A percentile compares a stretch with the other conserved stretches of the same genome.
Conservation (phyloP, 257 asterid genomes). For the Scutellaria galericulata region DNA sequence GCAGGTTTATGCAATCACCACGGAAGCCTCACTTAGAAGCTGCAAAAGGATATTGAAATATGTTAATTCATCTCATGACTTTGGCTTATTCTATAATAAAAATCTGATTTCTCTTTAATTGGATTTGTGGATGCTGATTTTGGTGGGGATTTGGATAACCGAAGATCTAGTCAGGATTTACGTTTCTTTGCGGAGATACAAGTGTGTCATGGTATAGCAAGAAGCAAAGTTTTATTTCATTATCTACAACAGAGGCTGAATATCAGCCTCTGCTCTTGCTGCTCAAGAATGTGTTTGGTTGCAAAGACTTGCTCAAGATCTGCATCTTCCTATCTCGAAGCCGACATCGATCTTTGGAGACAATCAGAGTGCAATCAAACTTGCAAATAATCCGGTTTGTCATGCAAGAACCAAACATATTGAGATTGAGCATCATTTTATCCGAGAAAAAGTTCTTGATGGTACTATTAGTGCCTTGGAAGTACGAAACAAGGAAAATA, state of each 20-base stretch:
- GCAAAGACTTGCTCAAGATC: background rate
- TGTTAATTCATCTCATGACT: background rate
- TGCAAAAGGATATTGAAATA: background rate
- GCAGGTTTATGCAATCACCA: slow-evolving; percentile 9
- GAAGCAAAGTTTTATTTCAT: too few species aligned
- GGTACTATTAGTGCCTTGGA: background rate
- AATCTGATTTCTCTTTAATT: background rate
- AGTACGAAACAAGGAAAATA: background rate
- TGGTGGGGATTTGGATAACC: too few species aligned
- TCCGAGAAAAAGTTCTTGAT: background rate
- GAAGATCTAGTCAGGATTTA: background rate
- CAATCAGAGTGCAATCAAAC: background rate
- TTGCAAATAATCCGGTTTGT: background rate
- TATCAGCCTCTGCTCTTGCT: too few species aligned
- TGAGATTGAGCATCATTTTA: background rate
- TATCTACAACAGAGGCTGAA: too few species aligned
- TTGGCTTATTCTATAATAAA: background rate
- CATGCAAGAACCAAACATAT: background rate
- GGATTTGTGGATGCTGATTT: background rate
- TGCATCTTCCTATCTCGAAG: background rate
- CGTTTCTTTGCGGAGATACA: too few species aligned
- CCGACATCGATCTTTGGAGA: background rate
- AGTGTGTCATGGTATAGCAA: too few species aligned
- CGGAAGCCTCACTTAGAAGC: slow-evolving; percentile 2
- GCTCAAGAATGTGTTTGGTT: background rate